Evolutionary conservation across 2,329 filamentous ascomycete genomes (phyloP), one percentile per base, ranked within the genome.

Genomic region (Phialophora chinensis): DNA sequence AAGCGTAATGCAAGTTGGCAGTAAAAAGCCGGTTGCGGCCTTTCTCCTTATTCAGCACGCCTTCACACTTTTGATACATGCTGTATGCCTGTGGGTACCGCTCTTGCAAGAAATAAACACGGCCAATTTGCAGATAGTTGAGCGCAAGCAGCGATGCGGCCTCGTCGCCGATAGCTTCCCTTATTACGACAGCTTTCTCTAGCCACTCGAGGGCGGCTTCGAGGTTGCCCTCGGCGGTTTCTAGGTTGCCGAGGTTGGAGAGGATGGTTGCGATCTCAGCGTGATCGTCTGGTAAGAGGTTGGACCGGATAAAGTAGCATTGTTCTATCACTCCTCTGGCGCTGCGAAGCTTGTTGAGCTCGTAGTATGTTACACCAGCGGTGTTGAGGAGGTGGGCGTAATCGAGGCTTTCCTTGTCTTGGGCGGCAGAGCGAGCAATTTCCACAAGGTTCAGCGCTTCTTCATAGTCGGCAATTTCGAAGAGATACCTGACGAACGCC

Each of bases 211-310:
- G 8, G 23, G 64, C 64, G 6, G 20, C 50, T 31, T 57, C 53
- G 4, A 56, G 33, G 25, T 64, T 66, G 52, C 52, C 60, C 17
- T 63, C 59, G 6, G 64, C 60, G 10, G 35, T 50, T 20, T 66
- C 64, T 11, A 66, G 7, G 60, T 66, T 66, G 38, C 64, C 64
- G 14, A 63, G 53, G 54, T 66, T 66, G 31, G 29, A 25, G 49
- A 63, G 49, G 35, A 42, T 52, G 52, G 27, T 57, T 8, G 60
- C 53, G 31, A 63, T 58, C 27, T 63, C 50, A 12, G 33, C n/a
- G 38, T 66, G 20, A 35, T 50, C 50, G 3, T 27, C 49, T 29
- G 33, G 56, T 11, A 31, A 20, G 17, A 65, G 57, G n/a, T n/a
- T 10, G 7, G 23, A 42, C 50, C 60, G 60, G 42, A 66, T 63